Evolutionary conservation across 2,329 filamentous ascomycete species (phyloP).

Genomic region (Talaromyces sp.): DNA sequence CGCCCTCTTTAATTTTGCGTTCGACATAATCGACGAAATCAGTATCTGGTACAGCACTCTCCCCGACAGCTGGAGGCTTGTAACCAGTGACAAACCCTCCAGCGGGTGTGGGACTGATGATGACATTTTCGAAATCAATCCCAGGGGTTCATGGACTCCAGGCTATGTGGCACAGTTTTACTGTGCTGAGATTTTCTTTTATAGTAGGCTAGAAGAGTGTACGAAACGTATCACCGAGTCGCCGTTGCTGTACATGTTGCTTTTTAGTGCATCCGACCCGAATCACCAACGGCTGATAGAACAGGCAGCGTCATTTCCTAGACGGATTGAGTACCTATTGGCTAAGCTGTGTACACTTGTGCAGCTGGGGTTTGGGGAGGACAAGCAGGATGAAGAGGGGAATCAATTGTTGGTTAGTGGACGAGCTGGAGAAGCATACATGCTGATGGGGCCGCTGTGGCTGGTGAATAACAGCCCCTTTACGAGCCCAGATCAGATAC

Average conservation of each 20-base stretch:
- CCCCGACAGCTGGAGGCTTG: not conserved
- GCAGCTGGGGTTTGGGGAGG: not conserved
- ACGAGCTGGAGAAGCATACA: slow-evolving; percentile 1
- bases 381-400: not conserved
- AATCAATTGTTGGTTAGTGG: not conserved
- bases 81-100: not conserved
- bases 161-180: not conserved
- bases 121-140: not conserved
- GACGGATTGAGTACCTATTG: not conserved
- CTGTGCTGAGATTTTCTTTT: slow-evolving; percentile 1
- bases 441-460: slow-evolving; percentile 1
- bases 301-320: not conserved
- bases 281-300: not conserved
- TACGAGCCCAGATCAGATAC: not conserved
- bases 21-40: not conserved
- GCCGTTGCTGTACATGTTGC: not conserved
- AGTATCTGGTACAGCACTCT: not conserved
- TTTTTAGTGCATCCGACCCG: not conserved
- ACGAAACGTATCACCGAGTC: not conserved
- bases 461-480: not conserved
- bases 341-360: not conserved
- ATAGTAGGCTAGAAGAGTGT: not conserved
- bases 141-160: not conserved
- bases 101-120: not conserved
- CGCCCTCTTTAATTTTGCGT: not conserved